Percentiles rank a stretch among this genome's conserved stretches.
Conservation (phyloP, 352 stramenopile species). For the Phytophthora capsici region DNA sequence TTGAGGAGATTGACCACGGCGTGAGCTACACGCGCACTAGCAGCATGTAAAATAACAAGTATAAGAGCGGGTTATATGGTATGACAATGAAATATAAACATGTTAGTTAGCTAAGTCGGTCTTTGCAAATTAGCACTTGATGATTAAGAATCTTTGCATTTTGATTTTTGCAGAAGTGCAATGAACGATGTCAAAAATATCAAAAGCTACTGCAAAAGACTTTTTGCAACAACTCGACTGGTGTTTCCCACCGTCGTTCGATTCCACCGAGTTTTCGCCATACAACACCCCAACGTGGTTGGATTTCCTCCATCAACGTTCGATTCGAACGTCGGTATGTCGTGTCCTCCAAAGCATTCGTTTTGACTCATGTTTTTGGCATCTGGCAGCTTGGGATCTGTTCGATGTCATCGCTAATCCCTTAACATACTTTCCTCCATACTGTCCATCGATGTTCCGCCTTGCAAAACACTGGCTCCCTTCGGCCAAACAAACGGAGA, state of each 20-base stretch:
- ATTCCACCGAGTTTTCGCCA: conserved; percentile 3
- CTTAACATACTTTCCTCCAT: conserved; percentile 17
- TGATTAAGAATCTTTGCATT: no score
- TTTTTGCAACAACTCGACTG: not conserved
- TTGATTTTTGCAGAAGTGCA: no score
- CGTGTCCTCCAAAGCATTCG: not conserved
- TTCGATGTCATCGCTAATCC: conserved; percentile 19
- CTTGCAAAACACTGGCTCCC: conserved; percentile 24
- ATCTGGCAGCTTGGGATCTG: conserved; percentile 27
- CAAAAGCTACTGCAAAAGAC: no score
- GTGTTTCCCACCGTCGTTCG: not conserved
- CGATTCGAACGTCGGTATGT: not conserved
- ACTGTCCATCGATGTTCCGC: conserved; percentile 13
- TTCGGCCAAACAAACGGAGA: conserved; percentile 15
- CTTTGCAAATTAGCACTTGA: not conserved
- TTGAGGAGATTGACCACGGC: conserved; percentile 1
- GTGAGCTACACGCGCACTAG: conserved; percentile 16
- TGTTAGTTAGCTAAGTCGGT: not conserved
- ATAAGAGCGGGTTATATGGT: conserved; percentile 10
- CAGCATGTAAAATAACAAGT: conserved; percentile 37
- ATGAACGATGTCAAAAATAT: no score
- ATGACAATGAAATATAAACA: conserved; percentile 3
- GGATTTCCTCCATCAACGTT: not conserved
- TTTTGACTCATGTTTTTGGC: no score
- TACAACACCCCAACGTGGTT: not conserved